Evolutionary conservation across 208 protist genomes (phyloP).

Genomic region (Plasmodiophora brassicae): DNA sequence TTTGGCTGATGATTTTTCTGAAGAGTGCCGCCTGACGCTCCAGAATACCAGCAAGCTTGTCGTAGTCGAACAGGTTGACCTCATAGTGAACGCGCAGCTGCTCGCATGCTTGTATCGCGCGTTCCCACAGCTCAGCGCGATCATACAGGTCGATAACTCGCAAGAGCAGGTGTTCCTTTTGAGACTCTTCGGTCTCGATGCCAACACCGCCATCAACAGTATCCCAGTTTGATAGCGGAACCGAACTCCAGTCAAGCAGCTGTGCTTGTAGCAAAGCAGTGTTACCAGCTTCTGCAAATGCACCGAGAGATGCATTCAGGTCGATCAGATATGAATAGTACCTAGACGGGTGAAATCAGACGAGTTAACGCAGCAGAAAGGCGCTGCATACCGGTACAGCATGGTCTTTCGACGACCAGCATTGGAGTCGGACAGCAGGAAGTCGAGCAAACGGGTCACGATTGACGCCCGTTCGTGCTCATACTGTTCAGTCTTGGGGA

Average conservation of each 20-base stretch:
- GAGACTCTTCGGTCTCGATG: background rate
- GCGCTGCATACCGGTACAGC: background rate
- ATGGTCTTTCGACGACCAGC: slow-evolving; percentile 15
- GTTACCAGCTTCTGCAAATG: slow-evolving; percentile 22
- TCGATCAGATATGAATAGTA: slow-evolving; percentile 26
- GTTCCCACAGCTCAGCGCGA: slow-evolving; percentile 5
- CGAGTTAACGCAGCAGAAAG: background rate
- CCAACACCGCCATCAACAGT: background rate
- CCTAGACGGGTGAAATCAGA: background rate
- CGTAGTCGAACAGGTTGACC: background rate
- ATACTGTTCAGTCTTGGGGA: background rate
- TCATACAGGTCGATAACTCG: background rate
- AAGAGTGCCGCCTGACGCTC: background rate
- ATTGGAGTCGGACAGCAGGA: slow-evolving; percentile 20
- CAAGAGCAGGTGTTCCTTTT: background rate
- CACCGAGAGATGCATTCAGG: background rate
- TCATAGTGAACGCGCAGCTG: background rate
- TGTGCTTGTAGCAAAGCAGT: background rate
- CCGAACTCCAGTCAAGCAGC: background rate
- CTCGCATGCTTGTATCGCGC: background rate
- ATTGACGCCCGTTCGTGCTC: background rate
- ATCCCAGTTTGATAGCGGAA: background rate
- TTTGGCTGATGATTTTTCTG: background rate
- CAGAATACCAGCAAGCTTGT: background rate
- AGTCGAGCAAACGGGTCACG: background rate